phyloP scores from a whole-genome alignment of 768 basidiomycete genomes.

The Tulasnella sp. region DNA sequence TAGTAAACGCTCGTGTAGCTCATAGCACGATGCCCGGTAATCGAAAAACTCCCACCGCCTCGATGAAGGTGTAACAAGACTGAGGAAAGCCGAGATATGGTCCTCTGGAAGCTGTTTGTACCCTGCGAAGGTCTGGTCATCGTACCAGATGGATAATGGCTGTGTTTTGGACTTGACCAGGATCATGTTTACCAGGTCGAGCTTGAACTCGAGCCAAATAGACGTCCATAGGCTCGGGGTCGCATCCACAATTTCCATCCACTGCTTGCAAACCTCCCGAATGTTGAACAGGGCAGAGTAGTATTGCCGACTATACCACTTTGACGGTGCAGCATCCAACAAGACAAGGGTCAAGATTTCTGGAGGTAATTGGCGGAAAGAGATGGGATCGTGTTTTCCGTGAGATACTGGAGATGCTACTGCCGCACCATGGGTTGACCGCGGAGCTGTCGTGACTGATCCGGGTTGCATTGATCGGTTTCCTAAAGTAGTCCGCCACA shows the following conservation, averaged over 20 bases:
- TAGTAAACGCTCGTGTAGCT: neutral
- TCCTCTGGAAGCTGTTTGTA: neutral
- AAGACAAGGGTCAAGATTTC: neutral
- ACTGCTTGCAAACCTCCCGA: neutral
- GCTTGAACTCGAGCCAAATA: neutral
- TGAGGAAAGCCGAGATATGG: neutral
- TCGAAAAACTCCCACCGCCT: neutral
- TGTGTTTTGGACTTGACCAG: neutral
- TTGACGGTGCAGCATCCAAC: neutral
- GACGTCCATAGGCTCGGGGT: no score
- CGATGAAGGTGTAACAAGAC: neutral
- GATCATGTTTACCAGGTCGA: neutral
- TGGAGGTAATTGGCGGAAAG: no score
- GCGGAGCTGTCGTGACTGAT: no score
- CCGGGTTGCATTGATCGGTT: no score
- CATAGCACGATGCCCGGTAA: neutral
- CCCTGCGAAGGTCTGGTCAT: neutral
- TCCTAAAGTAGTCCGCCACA: no score
- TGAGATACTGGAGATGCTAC: no score
- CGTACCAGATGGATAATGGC: neutral
- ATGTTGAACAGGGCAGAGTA: neutral
- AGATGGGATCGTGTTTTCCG: no score
- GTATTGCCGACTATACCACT: neutral
- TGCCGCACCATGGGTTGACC: no score
- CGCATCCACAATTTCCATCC: neutral